Conservation (phyloP, 768 basidiomycete species). For the Mycena rosella region DNA sequence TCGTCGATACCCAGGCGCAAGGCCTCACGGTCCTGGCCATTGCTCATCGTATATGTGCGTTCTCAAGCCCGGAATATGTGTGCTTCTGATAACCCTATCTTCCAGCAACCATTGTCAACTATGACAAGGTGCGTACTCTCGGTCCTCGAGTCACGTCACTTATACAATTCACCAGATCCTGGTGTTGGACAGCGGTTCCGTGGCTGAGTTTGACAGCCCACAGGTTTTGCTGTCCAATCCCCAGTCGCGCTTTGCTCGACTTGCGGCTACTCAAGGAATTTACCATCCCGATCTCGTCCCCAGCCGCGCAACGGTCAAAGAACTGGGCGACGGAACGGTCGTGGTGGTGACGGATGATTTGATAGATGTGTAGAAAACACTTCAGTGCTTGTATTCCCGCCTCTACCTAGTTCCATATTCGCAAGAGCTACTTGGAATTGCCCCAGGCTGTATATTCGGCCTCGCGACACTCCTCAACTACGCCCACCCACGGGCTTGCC, state of each 20-base stretch:
- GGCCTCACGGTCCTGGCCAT: constrained; percentile 23
- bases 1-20: constrained; percentile 25
- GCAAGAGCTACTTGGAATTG: no score
- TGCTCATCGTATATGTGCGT: constrained; percentile 24
- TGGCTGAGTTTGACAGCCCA: constrained; percentile 20
- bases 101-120: constrained; percentile 21
- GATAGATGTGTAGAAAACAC: constrained; percentile 1
- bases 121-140: constrained; percentile 24
- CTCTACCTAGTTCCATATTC: no score
- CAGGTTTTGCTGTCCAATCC: constrained; percentile 8
- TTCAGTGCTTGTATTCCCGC: no score
- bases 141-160: background rate
- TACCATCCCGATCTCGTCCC: constrained; percentile 26
- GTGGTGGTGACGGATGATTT: constrained; percentile 7
- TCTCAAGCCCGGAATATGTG: background rate
- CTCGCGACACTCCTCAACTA: no score
- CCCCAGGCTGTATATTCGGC: no score
- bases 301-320: constrained; percentile 4
- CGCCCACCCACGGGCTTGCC: no score
- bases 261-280: constrained; percentile 25
- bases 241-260: constrained; percentile 21
- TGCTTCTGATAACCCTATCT: background rate
- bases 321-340: constrained; percentile 3
- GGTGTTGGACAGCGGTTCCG: constrained; percentile 21
- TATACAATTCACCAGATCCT: constrained; percentile 16